Evolutionary conservation across 495 filamentous ascomycete species (phyloP).

Genomic region (Oleoguttula mirabilis): DNA sequence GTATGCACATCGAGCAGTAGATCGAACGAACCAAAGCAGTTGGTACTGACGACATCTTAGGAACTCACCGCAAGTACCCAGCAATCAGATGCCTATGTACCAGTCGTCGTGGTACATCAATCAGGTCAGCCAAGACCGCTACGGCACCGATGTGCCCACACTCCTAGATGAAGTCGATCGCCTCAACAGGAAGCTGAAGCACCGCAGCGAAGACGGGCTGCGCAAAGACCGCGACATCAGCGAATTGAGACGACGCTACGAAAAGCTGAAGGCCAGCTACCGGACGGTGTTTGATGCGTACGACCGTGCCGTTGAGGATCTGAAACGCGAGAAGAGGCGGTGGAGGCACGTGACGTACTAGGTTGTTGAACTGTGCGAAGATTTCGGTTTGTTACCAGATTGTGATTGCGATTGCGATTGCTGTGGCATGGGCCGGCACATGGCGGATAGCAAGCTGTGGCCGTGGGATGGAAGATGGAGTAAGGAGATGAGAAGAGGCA

Average conservation of each 20-base stretch:
- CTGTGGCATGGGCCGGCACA: no score
- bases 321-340: slow-evolving; percentile 1
- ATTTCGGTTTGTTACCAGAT: neutral
- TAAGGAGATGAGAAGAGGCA: no score
- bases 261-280: slow-evolving; percentile 1
- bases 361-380: neutral
- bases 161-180: neutral
- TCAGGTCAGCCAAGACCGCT: no score
- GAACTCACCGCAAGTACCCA: no score
- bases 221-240: neutral
- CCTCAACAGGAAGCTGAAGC: neutral
- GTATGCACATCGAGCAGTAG: no score
- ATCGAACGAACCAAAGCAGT: no score
- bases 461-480: no score
- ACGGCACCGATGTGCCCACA: slow-evolving; percentile 9
- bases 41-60: no score
- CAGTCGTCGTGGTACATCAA: no score
- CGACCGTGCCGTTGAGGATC: neutral
- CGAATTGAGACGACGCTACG: neutral
- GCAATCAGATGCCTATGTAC: no score
- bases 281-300: neutral
- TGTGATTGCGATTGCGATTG: no score
- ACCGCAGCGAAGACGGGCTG: neutral
- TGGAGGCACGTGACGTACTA: neutral
- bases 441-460: no score